phyloP scores from a whole-genome alignment of 805 yeast genomes.

The Candida nemodendra region DNA sequence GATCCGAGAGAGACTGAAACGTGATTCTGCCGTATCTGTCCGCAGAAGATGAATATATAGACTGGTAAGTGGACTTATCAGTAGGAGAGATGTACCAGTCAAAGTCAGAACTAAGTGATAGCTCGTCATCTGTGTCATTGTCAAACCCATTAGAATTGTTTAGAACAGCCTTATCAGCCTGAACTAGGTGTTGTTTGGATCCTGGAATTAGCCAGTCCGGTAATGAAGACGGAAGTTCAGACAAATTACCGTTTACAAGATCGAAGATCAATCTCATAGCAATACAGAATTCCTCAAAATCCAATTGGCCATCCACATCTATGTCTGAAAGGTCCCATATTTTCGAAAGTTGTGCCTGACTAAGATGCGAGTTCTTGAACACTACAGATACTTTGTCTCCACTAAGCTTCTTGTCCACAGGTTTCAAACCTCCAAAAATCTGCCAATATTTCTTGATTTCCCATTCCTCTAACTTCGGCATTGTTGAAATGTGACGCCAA shows the following conservation, averaged over 20 bases:
- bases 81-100: slow-evolving; percentile 97
- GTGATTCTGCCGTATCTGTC: slow-evolving; percentile 80
- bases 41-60: slow-evolving; percentile 68
- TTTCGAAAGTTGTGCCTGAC: slow-evolving; percentile 70
- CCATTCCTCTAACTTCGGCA: slow-evolving; percentile 84
- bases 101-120: slow-evolving; percentile 61
- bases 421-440: slow-evolving; percentile 86
- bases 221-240: slow-evolving; percentile 62
- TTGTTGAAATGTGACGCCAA: no score
- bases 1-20: slow-evolving; percentile 65
- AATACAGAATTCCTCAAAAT: slow-evolving; percentile 96
- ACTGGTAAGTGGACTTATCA: slow-evolving; percentile 75
- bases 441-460: slow-evolving; percentile 98
- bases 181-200: slow-evolving; percentile 78
- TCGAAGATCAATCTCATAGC: slow-evolving; percentile 96
- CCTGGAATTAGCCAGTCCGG: slow-evolving; percentile 96
- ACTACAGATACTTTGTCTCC: slow-evolving; percentile 87
- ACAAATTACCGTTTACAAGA: slow-evolving; percentile 65
- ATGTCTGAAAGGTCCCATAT: slow-evolving; percentile 94
- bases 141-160: slow-evolving; percentile 29
- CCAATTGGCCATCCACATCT: slow-evolving; percentile 87
- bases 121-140: slow-evolving; percentile 63
- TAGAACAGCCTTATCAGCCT: slow-evolving; percentile 71
- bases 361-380: slow-evolving; percentile 82
- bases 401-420: slow-evolving; percentile 71